These are phyloP conservation scores for Magnaporthiopsis poae DNA, from an alignment of 2,329 filamentous ascomycete species.

Conservation along the genomic window DNA sequence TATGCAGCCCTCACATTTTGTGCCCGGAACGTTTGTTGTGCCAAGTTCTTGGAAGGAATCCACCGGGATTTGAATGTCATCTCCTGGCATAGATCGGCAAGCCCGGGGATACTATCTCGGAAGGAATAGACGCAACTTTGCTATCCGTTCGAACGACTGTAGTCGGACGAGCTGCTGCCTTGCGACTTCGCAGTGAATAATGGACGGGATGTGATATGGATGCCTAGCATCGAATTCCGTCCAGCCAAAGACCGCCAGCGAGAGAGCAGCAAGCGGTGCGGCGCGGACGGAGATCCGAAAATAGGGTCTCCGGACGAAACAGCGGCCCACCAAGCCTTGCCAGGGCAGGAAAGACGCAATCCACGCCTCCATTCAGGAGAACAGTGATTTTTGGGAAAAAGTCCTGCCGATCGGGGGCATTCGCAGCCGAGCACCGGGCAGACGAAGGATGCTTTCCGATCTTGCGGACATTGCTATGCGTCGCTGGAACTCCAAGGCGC, in stretches of 20 bases:
- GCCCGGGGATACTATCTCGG: background rate
- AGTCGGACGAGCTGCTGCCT: background rate
- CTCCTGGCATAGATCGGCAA: background rate
- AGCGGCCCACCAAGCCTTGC: background rate
- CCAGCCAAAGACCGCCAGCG: too few relatives aligned
- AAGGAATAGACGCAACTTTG: background rate
- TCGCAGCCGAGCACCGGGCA: background rate
- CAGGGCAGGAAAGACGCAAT: background rate
- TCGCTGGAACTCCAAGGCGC: background rate
- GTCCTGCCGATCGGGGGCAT: background rate
- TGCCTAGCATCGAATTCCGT: too few relatives aligned
- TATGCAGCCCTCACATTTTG: background rate
- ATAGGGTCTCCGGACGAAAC: background rate
- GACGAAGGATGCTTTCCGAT: background rate
- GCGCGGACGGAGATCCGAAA: background rate
- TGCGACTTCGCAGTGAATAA: background rate
- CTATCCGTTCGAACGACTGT: background rate
- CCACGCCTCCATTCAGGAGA: background rate
- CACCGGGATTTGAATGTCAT: background rate
- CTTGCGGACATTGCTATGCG: background rate
- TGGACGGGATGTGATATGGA: too few relatives aligned
- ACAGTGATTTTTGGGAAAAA: background rate
- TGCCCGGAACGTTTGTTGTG: background rate
- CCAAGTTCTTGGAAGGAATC: background rate
- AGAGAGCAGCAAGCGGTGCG: background rate